Evolutionary conservation across 2,329 filamentous ascomycete species (phyloP), one percentile per base, ranked within the genome.

Genomic region (Pseudogymnoascus sp.): DNA sequence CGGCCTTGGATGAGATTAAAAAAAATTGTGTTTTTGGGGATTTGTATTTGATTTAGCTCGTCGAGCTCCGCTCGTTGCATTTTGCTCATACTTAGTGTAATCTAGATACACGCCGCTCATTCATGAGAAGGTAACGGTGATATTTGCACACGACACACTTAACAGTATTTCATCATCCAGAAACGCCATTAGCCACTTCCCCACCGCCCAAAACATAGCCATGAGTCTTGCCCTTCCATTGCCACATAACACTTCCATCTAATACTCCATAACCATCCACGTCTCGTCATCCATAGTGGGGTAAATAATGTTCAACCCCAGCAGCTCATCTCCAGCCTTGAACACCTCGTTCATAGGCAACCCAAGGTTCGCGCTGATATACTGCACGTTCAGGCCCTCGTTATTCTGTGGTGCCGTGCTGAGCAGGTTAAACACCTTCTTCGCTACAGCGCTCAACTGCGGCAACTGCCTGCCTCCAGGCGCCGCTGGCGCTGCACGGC

Each of bases 261-360:
- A 87, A 66, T 81, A 84, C 64, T 96, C 90, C 65, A 97, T 79
- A 66, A 96, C 80, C 45, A 91, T 91, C 88, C 90, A 97, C 0
- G 93, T 97, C 75, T 90, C 83, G 71, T 97, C 93, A 76, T 97
- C 92, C 5, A 96, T 83, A 8, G 96, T 99, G 28, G 91, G 91
- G 77, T 91, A 99, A 67, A 96, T 90, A 69, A 91, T 73, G 31
- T 92, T 91, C 62, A 84, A 77, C 1, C 80, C 80, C 45, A 91
- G 75, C 71, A 99, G 76, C 76, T 97, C 92, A 69, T 96, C 91
- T 8, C 89, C 86, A n/a, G 87, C 93, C 61, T 82, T 84, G 68
- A 87, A 78, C 12, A 95, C 89, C 52, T 96, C 90, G 25, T 81
- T 80, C 31, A 87, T 76, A 7, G 88, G 81, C 76, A 97, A 76